Base-by-base conservation (phyloP, 2,329 filamentous ascomycete species). In the Ophiostoma montium region DNA sequence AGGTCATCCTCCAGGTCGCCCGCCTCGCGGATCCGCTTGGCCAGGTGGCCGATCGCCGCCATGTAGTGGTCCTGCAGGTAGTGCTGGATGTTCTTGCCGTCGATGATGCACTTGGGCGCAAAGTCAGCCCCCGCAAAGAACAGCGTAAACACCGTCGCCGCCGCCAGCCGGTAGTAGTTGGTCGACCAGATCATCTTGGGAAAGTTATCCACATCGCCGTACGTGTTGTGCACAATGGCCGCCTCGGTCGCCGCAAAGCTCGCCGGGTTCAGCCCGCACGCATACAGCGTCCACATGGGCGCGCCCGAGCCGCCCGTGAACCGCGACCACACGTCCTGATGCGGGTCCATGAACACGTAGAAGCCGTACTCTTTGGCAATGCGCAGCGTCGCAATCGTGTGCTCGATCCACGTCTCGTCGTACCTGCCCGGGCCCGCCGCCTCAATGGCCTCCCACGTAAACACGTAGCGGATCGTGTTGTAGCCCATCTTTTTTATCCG, bases 161-260 rank as follows among this genome's bases (percentile, higher is more conserved):
- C 85, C 3, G 84, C 89, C 46, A 96, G 71, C 21, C 92, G 78
- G 53, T 80, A 84, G 65, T 98, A 98, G 62, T 98, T 98, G 47
- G 94, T 96, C 15, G 90, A 88, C 92, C 92, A 98, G 51, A 96
- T 90, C 94, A 98, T 98, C 68, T 95, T 96, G 21, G 92, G 92
- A 56, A 90, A 98, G 1, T 82, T 75, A 23, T 81, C 81, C 9
- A 89, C 87, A 18, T 94, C 76, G 10, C 86, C 80, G 61, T 86
- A 95, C 2, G 86, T 94, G 60, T 96, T 98, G 48, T 98, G 92
- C 7, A 98, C 90, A 52, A 96, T 76, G 35, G 92, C 87, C 4
- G 90, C 90, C 65, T 95, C 84, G 13, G 89, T 98, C 18, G 78
- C 80, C 47, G 81, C 79, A 60, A 98, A 95, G 56, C 76, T 81